Percentiles rank a stretch among this genome's conserved stretches.
phyloP scores from a whole-genome alignment of 495 filamentous ascomycete genomes.

The Staphylotrichum longicolle region DNA sequence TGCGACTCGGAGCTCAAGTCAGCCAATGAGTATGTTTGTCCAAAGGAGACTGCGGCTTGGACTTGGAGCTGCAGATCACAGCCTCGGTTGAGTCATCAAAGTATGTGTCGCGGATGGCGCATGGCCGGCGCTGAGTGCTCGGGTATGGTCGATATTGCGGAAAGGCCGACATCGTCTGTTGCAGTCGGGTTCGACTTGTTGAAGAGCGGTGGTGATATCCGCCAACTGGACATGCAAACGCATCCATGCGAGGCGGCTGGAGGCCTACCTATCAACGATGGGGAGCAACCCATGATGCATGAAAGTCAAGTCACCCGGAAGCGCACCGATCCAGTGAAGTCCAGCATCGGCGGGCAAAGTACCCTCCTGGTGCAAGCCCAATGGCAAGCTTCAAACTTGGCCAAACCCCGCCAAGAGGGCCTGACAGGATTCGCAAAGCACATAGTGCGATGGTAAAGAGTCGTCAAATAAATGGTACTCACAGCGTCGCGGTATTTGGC shows the following conservation, averaged over 20 bases:
- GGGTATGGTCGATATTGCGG: slow-evolving; percentile 10
- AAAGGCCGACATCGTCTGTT: slow-evolving; percentile 3
- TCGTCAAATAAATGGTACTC: too few species aligned
- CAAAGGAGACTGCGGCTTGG: slow-evolving; percentile 7
- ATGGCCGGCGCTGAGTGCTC: slow-evolving; percentile 10
- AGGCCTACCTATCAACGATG: slow-evolving; percentile 26
- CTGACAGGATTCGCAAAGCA: too few species aligned
- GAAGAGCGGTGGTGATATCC: neutral
- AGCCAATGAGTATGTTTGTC: slow-evolving; percentile 9
- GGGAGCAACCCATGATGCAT: slow-evolving; percentile 23
- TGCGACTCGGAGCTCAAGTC: slow-evolving; percentile 13
- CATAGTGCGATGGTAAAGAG: too few species aligned
- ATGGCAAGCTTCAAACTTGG: neutral
- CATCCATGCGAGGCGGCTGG: neutral
- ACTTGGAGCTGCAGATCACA: slow-evolving; percentile 6
- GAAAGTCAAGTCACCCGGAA: slow-evolving; percentile 27
- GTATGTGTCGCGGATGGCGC: neutral
- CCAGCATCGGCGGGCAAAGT: slow-evolving; percentile 23
- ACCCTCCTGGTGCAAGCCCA: neutral
- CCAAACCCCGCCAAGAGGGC: neutral
- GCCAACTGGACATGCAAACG: neutral
- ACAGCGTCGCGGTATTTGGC: too few species aligned
- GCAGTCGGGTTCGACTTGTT: slow-evolving; percentile 2
- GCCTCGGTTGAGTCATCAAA: slow-evolving; percentile 12
- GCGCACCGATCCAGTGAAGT: slow-evolving; percentile 12